Evolutionary conservation across 768 basidiomycete genomes (phyloP).

Genomic region (Candolleomyces aberdarensis): DNA sequence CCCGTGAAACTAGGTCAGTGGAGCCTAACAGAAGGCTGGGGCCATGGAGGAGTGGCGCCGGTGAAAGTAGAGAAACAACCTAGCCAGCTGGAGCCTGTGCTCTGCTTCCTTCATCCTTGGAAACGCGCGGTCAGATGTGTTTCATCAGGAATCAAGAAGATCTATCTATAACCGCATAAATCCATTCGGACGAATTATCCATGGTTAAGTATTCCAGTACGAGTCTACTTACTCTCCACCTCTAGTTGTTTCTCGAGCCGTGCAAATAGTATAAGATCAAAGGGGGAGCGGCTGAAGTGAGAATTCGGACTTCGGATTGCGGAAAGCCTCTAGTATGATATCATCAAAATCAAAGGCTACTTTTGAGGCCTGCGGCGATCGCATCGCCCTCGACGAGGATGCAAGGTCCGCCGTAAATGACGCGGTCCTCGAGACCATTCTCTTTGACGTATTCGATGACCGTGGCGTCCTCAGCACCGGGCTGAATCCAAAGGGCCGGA

Average conservation of each 20-base stretch:
- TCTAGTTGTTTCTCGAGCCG: background rate
- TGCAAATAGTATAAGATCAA: conserved; percentile 1
- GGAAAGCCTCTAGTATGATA: background rate
- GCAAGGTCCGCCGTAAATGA: conserved; percentile 83
- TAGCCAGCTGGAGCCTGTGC: background rate
- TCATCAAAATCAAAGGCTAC: background rate
- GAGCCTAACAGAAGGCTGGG: background rate
- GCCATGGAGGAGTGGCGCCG: background rate
- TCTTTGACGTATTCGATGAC: conserved; percentile 66
- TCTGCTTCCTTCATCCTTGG: background rate
- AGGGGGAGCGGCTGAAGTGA: background rate
- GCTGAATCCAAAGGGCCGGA: conserved; percentile 87
- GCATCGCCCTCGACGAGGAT: conserved; percentile 75
- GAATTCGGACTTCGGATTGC: background rate
- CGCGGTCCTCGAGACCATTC: conserved; percentile 58
- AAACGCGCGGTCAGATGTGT: too few species aligned
- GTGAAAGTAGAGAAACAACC: background rate
- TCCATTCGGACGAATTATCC: background rate
- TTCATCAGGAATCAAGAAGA: background rate
- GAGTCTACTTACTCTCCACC: background rate
- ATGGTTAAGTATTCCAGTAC: background rate
- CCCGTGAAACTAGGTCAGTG: background rate
- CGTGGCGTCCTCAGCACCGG: conserved; percentile 71
- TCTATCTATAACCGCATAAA: background rate
- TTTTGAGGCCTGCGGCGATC: conserved; percentile 11